These are phyloP conservation scores for Echinochloa phyllopogon DNA, from an alignment of 176 grass and related monocot genomes.

Conservation along the genomic window DNA sequence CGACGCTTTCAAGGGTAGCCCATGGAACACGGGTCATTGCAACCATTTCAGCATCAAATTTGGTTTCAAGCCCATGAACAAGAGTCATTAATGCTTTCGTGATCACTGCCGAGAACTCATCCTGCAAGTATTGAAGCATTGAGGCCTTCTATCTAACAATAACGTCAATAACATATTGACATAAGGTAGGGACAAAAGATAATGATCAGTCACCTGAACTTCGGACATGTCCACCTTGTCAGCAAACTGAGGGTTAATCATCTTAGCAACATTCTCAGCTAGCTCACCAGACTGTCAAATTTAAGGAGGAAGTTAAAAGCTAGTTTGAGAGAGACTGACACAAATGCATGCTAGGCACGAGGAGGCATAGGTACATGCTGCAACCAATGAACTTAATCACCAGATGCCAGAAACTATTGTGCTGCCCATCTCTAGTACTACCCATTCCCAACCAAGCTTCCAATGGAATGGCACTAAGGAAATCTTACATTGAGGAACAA, in stretches of 20 bases:
- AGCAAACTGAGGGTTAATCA: conserved; percentile 81
- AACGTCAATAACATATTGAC: conserved; percentile 33
- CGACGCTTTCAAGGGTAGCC: conserved; percentile 95
- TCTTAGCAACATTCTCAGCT: conserved; percentile 98
- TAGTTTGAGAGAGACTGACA: conserved; percentile 6
- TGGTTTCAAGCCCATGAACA: conserved; percentile 97
- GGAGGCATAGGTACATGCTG: background rate
- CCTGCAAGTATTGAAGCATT: conserved; percentile 58
- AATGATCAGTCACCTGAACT: conserved; percentile 74
- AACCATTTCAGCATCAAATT: conserved; percentile 98
- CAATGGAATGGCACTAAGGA: background rate
- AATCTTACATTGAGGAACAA: conserved; percentile 6
- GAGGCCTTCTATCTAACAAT: conserved; percentile 17
- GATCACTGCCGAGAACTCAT: conserved; percentile 93
- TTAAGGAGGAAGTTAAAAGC: conserved; percentile 33
- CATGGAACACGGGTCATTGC: conserved; percentile 95
- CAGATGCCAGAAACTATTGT: background rate
- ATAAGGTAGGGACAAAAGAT: conserved; percentile 35
- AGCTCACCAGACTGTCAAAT: conserved; percentile 82
- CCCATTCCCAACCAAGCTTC: conserved; percentile 22
- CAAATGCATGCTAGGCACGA: conserved; percentile 7
- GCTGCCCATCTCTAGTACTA: background rate
- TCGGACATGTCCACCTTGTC: conserved; percentile 98
- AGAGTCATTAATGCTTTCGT: conserved; percentile 97
- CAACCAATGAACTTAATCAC: conserved; percentile 20